phyloP scores from a whole-genome alignment of 73 alveolate species.

The Halteria grandinella region DNA sequence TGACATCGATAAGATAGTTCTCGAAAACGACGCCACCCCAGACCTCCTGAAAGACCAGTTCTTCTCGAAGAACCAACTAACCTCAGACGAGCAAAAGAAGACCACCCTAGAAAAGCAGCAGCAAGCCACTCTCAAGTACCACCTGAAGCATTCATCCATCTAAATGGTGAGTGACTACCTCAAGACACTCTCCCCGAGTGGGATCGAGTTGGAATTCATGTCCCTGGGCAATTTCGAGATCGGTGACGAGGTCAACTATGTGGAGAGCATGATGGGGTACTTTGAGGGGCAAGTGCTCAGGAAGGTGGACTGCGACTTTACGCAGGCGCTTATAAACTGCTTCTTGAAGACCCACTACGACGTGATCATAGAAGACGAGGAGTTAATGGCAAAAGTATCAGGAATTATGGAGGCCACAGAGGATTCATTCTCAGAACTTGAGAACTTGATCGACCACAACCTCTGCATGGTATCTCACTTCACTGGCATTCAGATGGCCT shows the following conservation, averaged over 20 bases:
- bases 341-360: constrained; percentile 56
- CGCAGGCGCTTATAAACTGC: constrained; percentile 47
- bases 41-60: constrained; percentile 29
- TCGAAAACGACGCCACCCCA: constrained; percentile 37
- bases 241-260: no score
- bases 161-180: constrained; percentile 1
- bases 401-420: constrained; percentile 8
- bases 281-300: constrained; percentile 1
- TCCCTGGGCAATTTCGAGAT: constrained; percentile 45
- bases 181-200: constrained; percentile 45
- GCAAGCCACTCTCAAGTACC: no score
- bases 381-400: constrained; percentile 3
- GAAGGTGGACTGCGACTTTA: constrained; percentile 38
- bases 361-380: constrained; percentile 50
- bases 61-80: constrained; percentile 4
- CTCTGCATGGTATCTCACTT: constrained; percentile 42
- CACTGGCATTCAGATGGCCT: constrained; percentile 21
- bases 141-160: no score
- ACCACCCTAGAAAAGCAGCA: no score
- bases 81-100: not conserved
- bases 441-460: constrained; percentile 42
- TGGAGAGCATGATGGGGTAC: constrained; percentile 15
- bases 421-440: constrained; percentile 20
- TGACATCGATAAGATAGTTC: constrained; percentile 49
- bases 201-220: constrained; percentile 55